A percentile compares a stretch with the other conserved stretches of the same genome.
Conservation (phyloP, 306 rosid genomes). For the Rubus parviflorus region DNA sequence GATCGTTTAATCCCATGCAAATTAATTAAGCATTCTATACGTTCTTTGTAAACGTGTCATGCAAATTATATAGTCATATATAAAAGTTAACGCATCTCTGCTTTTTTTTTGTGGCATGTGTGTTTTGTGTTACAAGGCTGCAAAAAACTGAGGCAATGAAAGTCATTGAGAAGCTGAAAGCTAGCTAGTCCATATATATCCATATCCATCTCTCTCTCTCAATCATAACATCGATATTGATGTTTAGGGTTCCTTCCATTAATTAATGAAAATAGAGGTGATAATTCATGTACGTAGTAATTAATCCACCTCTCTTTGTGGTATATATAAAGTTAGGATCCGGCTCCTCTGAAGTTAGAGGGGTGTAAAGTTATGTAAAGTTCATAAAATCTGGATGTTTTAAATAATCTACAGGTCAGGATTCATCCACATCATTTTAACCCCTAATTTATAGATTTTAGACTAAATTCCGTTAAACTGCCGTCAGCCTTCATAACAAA, state of each 20-base stretch:
- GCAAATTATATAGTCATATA: slow-evolving; percentile 29
- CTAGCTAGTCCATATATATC: background rate
- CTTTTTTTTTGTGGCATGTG: slow-evolving; percentile 1
- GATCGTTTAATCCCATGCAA: slow-evolving; percentile 67
- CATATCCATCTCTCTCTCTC: background rate
- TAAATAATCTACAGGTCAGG: too few relatives aligned
- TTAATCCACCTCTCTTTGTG: too few relatives aligned
- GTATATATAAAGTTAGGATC: too few relatives aligned
- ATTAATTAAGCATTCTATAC: slow-evolving; percentile 35
- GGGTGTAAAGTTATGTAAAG: too few relatives aligned
- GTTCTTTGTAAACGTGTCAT: slow-evolving; percentile 62
- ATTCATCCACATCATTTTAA: too few relatives aligned
- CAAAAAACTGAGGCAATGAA: background rate
- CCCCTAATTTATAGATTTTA: too few relatives aligned
- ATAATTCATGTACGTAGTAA: too few relatives aligned
- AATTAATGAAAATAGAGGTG: too few relatives aligned
- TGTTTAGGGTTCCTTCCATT: background rate
- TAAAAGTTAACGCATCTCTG: slow-evolving; percentile 1
- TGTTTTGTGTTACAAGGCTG: slow-evolving; percentile 13
- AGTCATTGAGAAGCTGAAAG: background rate
- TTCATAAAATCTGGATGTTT: too few relatives aligned
- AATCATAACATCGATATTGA: background rate
- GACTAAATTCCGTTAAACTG: too few relatives aligned
- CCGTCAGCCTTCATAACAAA: too few relatives aligned
- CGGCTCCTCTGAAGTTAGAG: too few relatives aligned